These are phyloP conservation scores for Botrytis tulipae DNA, from an alignment of 2,329 filamentous ascomycete genomes.

Conservation along the genomic window DNA sequence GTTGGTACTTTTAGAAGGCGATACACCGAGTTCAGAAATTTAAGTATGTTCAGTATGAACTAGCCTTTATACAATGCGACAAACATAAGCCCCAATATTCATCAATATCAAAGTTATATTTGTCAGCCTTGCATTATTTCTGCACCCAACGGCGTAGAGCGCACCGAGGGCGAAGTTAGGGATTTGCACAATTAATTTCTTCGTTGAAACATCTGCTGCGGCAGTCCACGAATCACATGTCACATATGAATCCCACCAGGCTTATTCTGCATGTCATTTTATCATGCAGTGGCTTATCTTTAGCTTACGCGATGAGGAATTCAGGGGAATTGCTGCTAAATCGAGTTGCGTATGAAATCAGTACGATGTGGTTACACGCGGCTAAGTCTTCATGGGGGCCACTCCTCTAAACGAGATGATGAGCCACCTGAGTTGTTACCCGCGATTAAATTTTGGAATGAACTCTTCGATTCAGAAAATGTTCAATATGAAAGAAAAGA, in stretches of 20 bases:
- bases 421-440: not conserved
- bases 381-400: constrained; percentile 8
- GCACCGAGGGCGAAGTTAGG: not conserved
- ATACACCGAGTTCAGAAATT: not conserved
- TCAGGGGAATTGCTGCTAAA: constrained; percentile 15
- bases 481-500: not conserved
- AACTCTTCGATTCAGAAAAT: not conserved
- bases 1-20: not conserved
- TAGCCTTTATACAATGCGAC: too few species aligned
- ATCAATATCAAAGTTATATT: not conserved
- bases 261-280: constrained; percentile 3
- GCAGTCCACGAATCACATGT: not conserved
- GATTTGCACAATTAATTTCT: not conserved
- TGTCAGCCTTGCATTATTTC: not conserved
- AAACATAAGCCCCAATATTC: not conserved
- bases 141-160: not conserved
- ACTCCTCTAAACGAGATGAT: not conserved
- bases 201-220: not conserved
- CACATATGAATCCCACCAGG: not conserved
- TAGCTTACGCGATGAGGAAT: not conserved
- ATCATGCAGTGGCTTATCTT: not conserved
- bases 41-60: too few species aligned
- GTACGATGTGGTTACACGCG: constrained; percentile 2
- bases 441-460: not conserved
- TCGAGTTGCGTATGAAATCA: not conserved